Evolutionary conservation across 495 filamentous ascomycete species (phyloP).

Genomic region (Tuber magnatum): DNA sequence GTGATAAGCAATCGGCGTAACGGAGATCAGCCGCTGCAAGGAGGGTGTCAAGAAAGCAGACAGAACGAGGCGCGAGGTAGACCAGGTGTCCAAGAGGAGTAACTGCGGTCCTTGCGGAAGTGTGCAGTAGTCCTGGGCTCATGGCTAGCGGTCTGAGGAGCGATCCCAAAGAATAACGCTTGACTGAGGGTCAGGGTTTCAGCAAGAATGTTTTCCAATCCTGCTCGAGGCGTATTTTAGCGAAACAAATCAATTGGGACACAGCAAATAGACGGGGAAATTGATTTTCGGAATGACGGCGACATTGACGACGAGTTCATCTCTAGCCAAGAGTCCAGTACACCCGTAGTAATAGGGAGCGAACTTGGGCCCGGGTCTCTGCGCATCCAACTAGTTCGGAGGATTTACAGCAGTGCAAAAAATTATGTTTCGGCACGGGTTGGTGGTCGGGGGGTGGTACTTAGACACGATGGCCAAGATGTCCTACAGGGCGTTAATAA

Average conservation of each 20-base stretch:
- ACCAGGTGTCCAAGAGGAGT: background rate
- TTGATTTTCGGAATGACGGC: background rate
- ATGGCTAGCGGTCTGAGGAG: background rate
- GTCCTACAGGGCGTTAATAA: too few relatives aligned
- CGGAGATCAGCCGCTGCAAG: background rate
- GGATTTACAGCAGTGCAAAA: too few relatives aligned
- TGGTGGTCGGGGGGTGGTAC: conserved; percentile 11
- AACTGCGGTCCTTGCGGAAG: background rate
- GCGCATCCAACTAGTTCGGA: too few relatives aligned
- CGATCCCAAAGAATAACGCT: background rate
- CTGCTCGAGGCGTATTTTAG: background rate
- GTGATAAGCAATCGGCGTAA: background rate
- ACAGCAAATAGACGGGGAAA: background rate
- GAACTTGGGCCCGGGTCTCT: too few relatives aligned
- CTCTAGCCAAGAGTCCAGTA: background rate
- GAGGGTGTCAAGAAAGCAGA: background rate
- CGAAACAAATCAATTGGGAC: background rate
- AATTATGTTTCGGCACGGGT: too few relatives aligned
- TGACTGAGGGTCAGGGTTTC: background rate
- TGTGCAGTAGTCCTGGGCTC: background rate
- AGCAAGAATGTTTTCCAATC: background rate
- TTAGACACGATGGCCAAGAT: too few relatives aligned
- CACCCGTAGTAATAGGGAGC: too few relatives aligned
- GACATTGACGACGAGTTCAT: background rate
- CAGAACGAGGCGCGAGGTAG: background rate